Base-by-base conservation (phyloP, 805 yeast species). In the Sungouiella thailandica region DNA sequence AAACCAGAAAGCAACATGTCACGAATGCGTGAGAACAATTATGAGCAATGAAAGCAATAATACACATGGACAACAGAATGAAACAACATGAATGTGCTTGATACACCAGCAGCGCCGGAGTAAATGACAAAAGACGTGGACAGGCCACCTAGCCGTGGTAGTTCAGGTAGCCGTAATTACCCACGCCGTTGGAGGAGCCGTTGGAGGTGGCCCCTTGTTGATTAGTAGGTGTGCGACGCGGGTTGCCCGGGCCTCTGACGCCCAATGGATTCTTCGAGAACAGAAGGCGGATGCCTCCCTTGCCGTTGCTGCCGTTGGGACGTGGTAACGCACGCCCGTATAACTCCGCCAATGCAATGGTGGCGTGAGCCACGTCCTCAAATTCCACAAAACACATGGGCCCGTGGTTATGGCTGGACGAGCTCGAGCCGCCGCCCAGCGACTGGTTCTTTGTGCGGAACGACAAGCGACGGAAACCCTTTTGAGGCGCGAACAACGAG, bases 341-440 rank as follows among this genome's bases (percentile, higher is more conserved):
- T 31, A 93, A 67, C 60, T 89, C 96, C 20, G 95, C 95, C 39
- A 93, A 68, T 0, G 97, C 97, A 50, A 86, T 73, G 2, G 97
- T 87, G 1, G 98, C 98, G 60, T 77, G 83, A 3, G 83, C 80
- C 33, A 93, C 95, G 57, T 90, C 97, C 49, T 93, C 98, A 65
- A 93, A 93, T 66, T 93, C 98, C 35, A 93, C 98, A 70, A 93
- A 93, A 60, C 98, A 93, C 97, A 93, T 93, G 35, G 98, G 98
- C 4, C 98, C 97, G 62, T 83, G 94, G 45, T 76, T 74, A 38
- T 61, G 65, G 27, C 51, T 45, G 16, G 53, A 34, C 1, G 50
- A 41, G 12, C 46, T 40, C 48, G 40, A 48, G 39, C 41, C 41
- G 40, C 17, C 59, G 43, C 36, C 33, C 7, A 46, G 28, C 4